Percentiles rank a stretch among this genome's conserved stretches.
Conservation (phyloP, 1,284 basidiomycete species). For the Ceratobasidium sp. region DNA sequence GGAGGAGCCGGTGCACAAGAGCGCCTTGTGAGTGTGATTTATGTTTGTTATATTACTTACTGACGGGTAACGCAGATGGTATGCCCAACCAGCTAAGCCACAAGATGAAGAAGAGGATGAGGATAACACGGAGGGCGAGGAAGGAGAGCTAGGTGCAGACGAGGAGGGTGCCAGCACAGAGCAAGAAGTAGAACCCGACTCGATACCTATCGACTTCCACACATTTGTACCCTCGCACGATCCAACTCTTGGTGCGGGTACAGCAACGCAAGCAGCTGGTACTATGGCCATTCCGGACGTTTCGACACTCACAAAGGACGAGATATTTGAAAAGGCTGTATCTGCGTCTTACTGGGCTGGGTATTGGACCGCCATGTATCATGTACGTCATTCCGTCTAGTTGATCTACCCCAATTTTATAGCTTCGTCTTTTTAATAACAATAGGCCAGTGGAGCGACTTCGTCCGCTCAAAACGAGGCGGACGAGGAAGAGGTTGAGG, state of each 20-base stretch:
- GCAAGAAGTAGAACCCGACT: slow-evolving; percentile 51
- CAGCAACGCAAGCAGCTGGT: slow-evolving; percentile 4
- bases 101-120: slow-evolving; percentile 31
- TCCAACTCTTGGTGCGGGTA: slow-evolving; percentile 55
- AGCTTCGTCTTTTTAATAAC: neutral
- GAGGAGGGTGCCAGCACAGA: slow-evolving; percentile 43
- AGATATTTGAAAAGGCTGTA: slow-evolving; percentile 73
- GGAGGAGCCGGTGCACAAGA: slow-evolving; percentile 66
- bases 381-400: slow-evolving; percentile 58
- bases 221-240: slow-evolving; percentile 73
- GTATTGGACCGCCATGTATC: slow-evolving; percentile 83
- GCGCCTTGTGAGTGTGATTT: slow-evolving; percentile 63
- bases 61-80: slow-evolving; percentile 29
- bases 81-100: slow-evolving; percentile 14
- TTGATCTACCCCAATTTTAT: too few relatives aligned
- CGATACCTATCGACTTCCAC: slow-evolving; percentile 68
- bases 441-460: slow-evolving; percentile 2
- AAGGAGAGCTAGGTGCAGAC: slow-evolving; percentile 38
- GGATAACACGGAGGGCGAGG: slow-evolving; percentile 22
- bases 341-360: slow-evolving; percentile 82
- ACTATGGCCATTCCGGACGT: slow-evolving; percentile 44
- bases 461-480: neutral
- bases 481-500: slow-evolving; percentile 28
- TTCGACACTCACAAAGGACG: slow-evolving; percentile 63
- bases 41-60: neutral